Conservation (phyloP, 2,329 filamentous ascomycete species). For the Colletotrichum higginsianum region DNA sequence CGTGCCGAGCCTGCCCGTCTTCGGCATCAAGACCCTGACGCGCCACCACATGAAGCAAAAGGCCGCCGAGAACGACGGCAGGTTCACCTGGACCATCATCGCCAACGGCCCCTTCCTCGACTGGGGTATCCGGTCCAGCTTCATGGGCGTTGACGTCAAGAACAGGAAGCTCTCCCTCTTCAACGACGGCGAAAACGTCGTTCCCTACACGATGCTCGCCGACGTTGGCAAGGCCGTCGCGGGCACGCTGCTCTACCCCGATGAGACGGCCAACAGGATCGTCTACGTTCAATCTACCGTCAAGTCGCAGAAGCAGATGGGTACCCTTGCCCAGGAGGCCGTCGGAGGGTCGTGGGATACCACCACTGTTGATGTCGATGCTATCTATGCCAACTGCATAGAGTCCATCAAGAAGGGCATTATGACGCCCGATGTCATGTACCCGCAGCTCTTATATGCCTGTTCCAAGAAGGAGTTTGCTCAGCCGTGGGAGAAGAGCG, state of each 20-base stretch:
- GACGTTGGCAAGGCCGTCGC: conserved; percentile 48
- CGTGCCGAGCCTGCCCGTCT: conserved; percentile 42
- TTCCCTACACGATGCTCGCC: conserved; percentile 46
- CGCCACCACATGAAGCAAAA: conserved; percentile 44
- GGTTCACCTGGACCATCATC: conserved; percentile 50
- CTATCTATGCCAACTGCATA: conserved; percentile 42
- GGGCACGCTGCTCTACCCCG: conserved; percentile 46
- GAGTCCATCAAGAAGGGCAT: conserved; percentile 43
- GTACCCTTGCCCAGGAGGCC: conserved; percentile 43
- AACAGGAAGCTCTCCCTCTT: conserved; percentile 44
- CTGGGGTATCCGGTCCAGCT: conserved; percentile 45
- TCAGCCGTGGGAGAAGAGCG: conserved; percentile 39
- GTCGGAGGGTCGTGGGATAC: conserved; percentile 44
- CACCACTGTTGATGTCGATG: conserved; percentile 39
- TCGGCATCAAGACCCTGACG: conserved; percentile 41
- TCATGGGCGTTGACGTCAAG: conserved; percentile 46
- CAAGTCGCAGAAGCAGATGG: conserved; percentile 47
- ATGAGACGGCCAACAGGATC: conserved; percentile 49
- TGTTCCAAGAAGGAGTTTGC: conserved; percentile 41
- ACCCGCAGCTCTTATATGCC: conserved; percentile 43
- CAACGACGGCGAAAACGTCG: conserved; percentile 47
- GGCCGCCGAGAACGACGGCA: conserved; percentile 43
- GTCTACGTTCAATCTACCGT: conserved; percentile 45
- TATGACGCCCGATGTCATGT: conserved; percentile 41
- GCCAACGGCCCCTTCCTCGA: conserved; percentile 51